Conservation (phyloP, 495 filamentous ascomycete genomes). For the Penicillium herquei region DNA sequence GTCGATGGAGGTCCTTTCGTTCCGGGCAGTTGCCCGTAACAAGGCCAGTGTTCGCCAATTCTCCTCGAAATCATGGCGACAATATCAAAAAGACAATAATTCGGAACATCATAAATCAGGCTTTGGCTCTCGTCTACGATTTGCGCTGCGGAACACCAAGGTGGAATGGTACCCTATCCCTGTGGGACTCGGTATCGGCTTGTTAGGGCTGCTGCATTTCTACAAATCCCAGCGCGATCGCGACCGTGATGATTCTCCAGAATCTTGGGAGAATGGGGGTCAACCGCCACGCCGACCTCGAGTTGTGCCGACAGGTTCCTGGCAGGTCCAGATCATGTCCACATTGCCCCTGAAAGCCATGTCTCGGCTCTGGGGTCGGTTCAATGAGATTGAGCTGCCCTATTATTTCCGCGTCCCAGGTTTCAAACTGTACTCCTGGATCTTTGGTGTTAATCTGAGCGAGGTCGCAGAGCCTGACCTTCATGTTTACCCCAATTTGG, state of each 20-base stretch:
- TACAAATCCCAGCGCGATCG: constrained; percentile 67
- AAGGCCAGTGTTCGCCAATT: constrained; percentile 40
- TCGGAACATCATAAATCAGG: constrained; percentile 50
- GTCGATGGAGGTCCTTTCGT: constrained; percentile 41
- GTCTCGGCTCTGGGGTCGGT: constrained; percentile 88
- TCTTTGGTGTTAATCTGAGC: constrained; percentile 90
- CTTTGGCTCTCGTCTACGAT: constrained; percentile 61
- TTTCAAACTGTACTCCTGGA: constrained; percentile 89
- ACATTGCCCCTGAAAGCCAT: constrained; percentile 92
- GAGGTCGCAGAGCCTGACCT: constrained; percentile 88
- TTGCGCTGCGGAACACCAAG: constrained; percentile 68
- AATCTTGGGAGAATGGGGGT: constrained; percentile 41
- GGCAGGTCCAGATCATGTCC: constrained; percentile 96
- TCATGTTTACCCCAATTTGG: constrained; percentile 85
- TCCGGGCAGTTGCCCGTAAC: constrained; percentile 37
- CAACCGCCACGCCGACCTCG: constrained; percentile 63
- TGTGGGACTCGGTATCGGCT: constrained; percentile 80
- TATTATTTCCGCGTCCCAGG: constrained; percentile 88
- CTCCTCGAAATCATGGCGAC: constrained; percentile 38
- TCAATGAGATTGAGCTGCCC: constrained; percentile 91
- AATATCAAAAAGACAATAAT: constrained; percentile 39
- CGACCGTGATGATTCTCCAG: constrained; percentile 49
- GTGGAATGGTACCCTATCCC: constrained; percentile 97
- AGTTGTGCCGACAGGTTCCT: constrained; percentile 83
- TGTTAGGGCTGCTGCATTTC: constrained; percentile 81